These are phyloP conservation scores for Telfairia occidentalis DNA, from an alignment of 331 rosid genomes.

Conservation along the genomic window DNA sequence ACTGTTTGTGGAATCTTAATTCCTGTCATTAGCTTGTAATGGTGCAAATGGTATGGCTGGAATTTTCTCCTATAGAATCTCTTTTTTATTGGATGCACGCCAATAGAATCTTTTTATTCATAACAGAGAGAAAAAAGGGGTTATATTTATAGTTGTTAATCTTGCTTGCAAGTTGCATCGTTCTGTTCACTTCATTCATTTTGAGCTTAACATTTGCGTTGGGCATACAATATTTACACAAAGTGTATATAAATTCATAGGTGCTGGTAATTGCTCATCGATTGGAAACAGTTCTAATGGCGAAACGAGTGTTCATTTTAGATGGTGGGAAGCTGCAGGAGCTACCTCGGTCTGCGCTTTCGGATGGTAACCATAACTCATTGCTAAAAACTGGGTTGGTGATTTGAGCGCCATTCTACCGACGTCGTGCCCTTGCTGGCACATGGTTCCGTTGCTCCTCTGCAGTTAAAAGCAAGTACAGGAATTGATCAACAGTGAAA, in stretches of 20 bases:
- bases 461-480: not conserved
- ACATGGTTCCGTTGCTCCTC: not conserved
- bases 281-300: slow-evolving; percentile 75
- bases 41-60: not conserved
- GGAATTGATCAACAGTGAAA: not conserved
- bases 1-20: not conserved
- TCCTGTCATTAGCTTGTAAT: not conserved
- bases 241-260: slow-evolving; percentile 14
- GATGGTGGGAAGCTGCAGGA: slow-evolving; percentile 68
- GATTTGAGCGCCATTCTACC: slow-evolving; percentile 20
- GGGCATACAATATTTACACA: not conserved
- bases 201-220: not conserved
- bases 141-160: not conserved
- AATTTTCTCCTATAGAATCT: not conserved
- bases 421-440: not conserved
- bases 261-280: slow-evolving; percentile 90
- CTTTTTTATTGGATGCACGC: too few species aligned
- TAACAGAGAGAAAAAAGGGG: not conserved
- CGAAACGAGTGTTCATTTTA: slow-evolving; percentile 54
- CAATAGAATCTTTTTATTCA: too few species aligned
- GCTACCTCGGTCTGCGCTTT: slow-evolving; percentile 36
- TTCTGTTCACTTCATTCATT: not conserved
- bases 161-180: too few species aligned
- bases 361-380: slow-evolving; percentile 24
- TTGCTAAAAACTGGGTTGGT: slow-evolving; percentile 31